A percentile compares a stretch with the other conserved stretches of the same genome.
phyloP scores from a whole-genome alignment of 2,329 filamentous ascomycete genomes.

The Apiospora aurea region DNA sequence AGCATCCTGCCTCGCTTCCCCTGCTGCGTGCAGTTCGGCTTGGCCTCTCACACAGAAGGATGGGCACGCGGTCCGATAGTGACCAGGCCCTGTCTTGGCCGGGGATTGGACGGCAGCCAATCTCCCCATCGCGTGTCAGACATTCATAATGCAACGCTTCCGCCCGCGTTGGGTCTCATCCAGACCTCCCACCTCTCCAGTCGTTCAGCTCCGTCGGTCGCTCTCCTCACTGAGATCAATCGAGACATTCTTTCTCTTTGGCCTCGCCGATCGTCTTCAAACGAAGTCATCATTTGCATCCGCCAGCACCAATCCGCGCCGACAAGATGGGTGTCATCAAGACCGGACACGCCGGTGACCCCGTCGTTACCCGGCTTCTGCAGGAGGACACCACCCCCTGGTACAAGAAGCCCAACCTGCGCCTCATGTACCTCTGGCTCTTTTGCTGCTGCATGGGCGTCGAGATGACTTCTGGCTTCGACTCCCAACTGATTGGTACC shows the following conservation, averaged over 20 bases:
- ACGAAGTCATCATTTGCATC: not conserved
- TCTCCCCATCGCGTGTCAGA: conserved; percentile 1
- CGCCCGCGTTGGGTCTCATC: not conserved
- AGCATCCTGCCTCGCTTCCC: conserved; percentile 13
- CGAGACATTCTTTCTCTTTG: not conserved
- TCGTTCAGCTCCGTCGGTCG: not conserved
- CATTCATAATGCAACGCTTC: conserved; percentile 19
- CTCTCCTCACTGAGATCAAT: not conserved
- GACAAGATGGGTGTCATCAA: conserved; percentile 19
- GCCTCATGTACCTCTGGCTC: conserved; percentile 62
- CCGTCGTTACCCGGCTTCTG: conserved; percentile 47
- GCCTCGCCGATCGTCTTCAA: not conserved
- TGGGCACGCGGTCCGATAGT: conserved; percentile 16
- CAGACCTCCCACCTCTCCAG: not conserved
- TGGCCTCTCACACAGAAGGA: conserved; percentile 1
- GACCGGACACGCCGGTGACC: conserved; percentile 37
- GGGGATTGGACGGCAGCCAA: not conserved
- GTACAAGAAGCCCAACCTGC: conserved; percentile 67
- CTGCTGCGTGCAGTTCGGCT: conserved; percentile 12
- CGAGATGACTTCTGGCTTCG: conserved; percentile 57
- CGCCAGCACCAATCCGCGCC: not conserved
- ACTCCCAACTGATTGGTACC: conserved; percentile 55
- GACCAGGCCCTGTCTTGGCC: conserved; percentile 7
- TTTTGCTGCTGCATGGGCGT: conserved; percentile 68
- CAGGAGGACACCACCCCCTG: conserved; percentile 53